A percentile compares a stretch with the other conserved stretches of the same genome.
Evolutionary conservation across 306 rosid species (phyloP).

Genomic region (Begonia fuchsioides): DNA sequence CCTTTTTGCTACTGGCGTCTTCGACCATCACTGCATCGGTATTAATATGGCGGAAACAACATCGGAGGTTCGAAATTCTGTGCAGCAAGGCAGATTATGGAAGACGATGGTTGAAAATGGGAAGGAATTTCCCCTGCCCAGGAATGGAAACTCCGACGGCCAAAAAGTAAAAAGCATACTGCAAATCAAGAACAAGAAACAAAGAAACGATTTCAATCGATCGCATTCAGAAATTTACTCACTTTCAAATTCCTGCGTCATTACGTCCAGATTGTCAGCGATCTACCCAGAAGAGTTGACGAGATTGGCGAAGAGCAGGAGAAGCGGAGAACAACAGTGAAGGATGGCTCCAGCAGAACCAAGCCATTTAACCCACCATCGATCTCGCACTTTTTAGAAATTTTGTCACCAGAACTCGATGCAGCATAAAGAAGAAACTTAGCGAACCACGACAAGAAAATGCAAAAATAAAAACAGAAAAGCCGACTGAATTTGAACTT

Average conservation of each 20-base stretch:
- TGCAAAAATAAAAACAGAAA: too few species aligned
- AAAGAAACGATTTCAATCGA: constrained; percentile 2
- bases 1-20: constrained; percentile 94
- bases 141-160: neutral
- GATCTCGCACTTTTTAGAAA: too few species aligned
- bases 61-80: constrained; percentile 76
- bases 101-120: too few species aligned
- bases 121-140: neutral
- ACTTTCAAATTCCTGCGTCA: constrained; percentile 78
- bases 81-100: constrained; percentile 39
- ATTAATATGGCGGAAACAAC: constrained; percentile 66
- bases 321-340: constrained; percentile 80
- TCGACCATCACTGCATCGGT: constrained; percentile 81
- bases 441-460: too few species aligned
- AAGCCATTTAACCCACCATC: too few species aligned
- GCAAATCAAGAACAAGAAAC: neutral
- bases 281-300: constrained; percentile 79
- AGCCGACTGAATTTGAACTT: too few species aligned
- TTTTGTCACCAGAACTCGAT: too few species aligned
- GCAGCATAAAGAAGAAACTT: too few species aligned
- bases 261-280: constrained; percentile 54
- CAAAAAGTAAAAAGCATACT: neutral
- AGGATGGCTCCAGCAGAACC: constrained; percentile 75
- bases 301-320: constrained; percentile 72
- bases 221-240: neutral